Evolutionary conservation across 2,329 filamentous ascomycete genomes (phyloP), one percentile per base, ranked within the genome.

Genomic region (Ophiostoma ulmi): DNA sequence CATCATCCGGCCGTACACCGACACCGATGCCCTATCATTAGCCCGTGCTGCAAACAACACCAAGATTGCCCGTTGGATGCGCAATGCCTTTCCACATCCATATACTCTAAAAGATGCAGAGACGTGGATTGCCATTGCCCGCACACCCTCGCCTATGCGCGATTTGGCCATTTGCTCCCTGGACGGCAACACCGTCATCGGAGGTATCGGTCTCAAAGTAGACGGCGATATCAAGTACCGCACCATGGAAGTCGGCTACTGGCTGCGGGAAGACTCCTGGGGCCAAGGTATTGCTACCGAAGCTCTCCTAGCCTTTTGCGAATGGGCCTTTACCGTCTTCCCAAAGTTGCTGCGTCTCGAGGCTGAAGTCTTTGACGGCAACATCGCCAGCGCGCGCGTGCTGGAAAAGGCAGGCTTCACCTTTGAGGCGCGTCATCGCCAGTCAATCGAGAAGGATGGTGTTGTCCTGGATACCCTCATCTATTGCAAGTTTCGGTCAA

Each of bases 401-500:
- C 55, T 52, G 22, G 61, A 31, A 26, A 58, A 58, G 52, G 52
- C 52, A 10, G 52, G 22, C 22, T 58, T 58, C 22, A 5, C n/a
- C 61, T 69, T 55, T 61, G 26, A 70, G 61, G 58, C 48, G 61
- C 61, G 64, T n/a, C 52, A 58, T 52, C 58, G 61, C 39, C 69
- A 70, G 64, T 41, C 39, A 6, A 52, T 69, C 61, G 69, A 52
- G 26, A 64, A 69, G 39, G 26, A 26, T 10, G 52, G 52, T 13
- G 10, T 26, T 22, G 11, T 58, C n/a, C 22, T 58, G 7, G 52
- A 58, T 31, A 3, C 52, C 5, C 52, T 58, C 52, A 58, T 58
- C 8, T 58, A 26, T 26, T 58, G 52, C 52, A 58, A 26, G 22
- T 26, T 58, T n/a, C 17, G n/a, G 1, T 13, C 52, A 58, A 13